A percentile compares a stretch with the other conserved stretches of the same genome.
These are phyloP conservation scores for Rhodotorula sp. DNA, from an alignment of 1,284 basidiomycete species.

Conservation along the genomic window DNA sequence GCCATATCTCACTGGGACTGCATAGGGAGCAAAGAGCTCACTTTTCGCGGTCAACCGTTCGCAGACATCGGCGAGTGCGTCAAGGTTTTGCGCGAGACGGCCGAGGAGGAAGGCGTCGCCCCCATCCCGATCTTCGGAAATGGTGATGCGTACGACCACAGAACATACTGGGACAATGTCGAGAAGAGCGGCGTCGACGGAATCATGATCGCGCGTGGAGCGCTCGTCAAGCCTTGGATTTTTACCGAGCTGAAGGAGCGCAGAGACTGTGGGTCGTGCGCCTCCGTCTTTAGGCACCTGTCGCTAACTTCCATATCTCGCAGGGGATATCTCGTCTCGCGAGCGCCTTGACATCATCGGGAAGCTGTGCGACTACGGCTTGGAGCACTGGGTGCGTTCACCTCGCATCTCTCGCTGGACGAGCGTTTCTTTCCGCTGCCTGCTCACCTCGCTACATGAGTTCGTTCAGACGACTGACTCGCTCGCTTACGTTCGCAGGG, in stretches of 20 bases:
- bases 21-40: too few species aligned
- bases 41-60: too few species aligned
- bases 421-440: not conserved
- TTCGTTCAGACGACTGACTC: not conserved
- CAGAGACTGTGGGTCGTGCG: constrained; percentile 69
- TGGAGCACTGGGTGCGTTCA: constrained; percentile 43
- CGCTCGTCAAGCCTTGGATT: constrained; percentile 93
- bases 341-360: constrained; percentile 85
- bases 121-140: constrained; percentile 92
- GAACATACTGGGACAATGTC: constrained; percentile 76
- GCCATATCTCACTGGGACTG: too few species aligned
- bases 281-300: too few species aligned
- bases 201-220: constrained; percentile 90
- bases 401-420: not conserved
- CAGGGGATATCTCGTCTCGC: constrained; percentile 81
- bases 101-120: constrained; percentile 70
- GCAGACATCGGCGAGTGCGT: constrained; percentile 77
- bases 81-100: constrained; percentile 71
- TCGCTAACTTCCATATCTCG: too few species aligned
- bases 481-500: constrained; percentile 51
- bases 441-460: too few species aligned
- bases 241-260: constrained; percentile 94
- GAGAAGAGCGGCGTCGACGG: constrained; percentile 82
- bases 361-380: constrained; percentile 61
- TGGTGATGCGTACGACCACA: constrained; percentile 86